These are phyloP conservation scores for Xylaria longipes DNA, from an alignment of 495 filamentous ascomycete species.

Conservation along the genomic window DNA sequence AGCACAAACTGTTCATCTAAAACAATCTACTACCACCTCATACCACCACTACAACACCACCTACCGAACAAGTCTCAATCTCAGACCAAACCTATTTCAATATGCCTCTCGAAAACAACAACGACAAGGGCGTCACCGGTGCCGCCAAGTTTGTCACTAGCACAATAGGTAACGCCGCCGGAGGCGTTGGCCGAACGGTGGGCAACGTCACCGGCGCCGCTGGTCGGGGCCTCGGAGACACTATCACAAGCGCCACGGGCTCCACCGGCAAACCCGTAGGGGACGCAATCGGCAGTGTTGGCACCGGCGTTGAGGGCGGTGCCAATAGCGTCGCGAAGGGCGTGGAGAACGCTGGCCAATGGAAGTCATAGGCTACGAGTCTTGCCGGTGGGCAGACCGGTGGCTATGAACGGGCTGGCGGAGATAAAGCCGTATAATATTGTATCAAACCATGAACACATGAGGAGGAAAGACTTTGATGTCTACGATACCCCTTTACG, in stretches of 20 bases:
- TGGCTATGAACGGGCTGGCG: not conserved
- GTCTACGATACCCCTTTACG: conserved; percentile 14
- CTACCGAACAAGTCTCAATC: not conserved
- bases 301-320: conserved; percentile 66
- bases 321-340: conserved; percentile 63
- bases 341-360: conserved; percentile 72
- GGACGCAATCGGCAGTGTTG: conserved; percentile 66
- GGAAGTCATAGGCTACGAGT: conserved; percentile 52
- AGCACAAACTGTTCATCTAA: not conserved
- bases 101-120: conserved; percentile 45
- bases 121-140: conserved; percentile 66
- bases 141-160: conserved; percentile 68
- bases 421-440: not conserved
- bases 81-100: not conserved
- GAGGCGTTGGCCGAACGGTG: conserved; percentile 66
- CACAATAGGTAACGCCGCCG: conserved; percentile 59
- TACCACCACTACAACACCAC: not conserved
- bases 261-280: conserved; percentile 69
- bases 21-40: not conserved
- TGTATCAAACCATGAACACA: not conserved
- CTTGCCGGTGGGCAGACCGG: too few species aligned
- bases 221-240: conserved; percentile 67
- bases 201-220: conserved; percentile 74
- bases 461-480: not conserved
- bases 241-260: conserved; percentile 66